These are phyloP conservation scores for Penicillium sp. DNA, from an alignment of 2,329 filamentous ascomycete species.

Conservation along the genomic window DNA sequence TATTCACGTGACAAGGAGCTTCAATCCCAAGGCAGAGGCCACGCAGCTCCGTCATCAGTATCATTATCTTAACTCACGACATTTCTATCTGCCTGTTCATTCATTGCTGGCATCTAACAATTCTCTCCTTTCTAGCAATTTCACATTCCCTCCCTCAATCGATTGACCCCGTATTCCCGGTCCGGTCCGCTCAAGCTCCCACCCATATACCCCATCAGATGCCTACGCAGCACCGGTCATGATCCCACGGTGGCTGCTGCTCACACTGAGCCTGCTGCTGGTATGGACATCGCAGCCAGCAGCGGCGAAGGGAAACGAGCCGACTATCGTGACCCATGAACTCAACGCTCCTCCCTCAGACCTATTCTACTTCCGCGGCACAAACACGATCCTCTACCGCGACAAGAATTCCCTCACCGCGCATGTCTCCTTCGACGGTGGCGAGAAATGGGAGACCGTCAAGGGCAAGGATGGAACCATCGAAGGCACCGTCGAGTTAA, in stretches of 20 bases:
- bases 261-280: constrained; percentile 54
- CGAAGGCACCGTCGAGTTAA: constrained; percentile 50
- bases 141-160: neutral
- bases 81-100: neutral
- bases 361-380: constrained; percentile 89
- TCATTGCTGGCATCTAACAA: neutral
- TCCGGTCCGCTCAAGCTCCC: constrained; percentile 17
- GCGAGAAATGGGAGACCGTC: constrained; percentile 70
- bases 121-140: neutral
- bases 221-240: constrained; percentile 34
- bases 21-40: constrained; percentile 21
- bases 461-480: constrained; percentile 60
- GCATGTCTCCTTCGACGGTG: constrained; percentile 78
- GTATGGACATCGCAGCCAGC: constrained; percentile 44
- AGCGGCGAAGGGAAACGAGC: constrained; percentile 61
- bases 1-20: constrained; percentile 35
- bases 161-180: constrained; percentile 12
- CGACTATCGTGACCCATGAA: constrained; percentile 62
- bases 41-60: constrained; percentile 26
- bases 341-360: constrained; percentile 68
- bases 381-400: constrained; percentile 74
- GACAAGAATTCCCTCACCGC: constrained; percentile 65
- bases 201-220: constrained; percentile 27
- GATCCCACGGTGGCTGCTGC: constrained; percentile 48
- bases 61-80: constrained; percentile 1